Base-by-base conservation (phyloP, 345 rosid genomes). In the Ailanthus altissimus region DNA sequence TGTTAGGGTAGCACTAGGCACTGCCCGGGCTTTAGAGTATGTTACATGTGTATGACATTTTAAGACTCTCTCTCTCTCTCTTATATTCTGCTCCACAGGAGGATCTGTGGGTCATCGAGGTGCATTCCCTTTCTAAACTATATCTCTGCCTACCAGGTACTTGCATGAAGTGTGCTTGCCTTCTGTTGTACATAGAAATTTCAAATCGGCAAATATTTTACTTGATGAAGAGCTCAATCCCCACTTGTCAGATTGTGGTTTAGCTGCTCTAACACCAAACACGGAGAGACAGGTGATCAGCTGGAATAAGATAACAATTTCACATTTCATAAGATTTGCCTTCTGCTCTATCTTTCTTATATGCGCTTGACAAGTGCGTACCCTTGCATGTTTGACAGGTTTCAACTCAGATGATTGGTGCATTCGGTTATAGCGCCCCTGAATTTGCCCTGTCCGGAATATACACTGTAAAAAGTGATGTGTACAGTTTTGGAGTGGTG, bases 131-230 rank as follows among this genome's bases (percentile, higher is more conserved):
- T 77, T 61, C 65, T 80, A 21, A 85, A 53, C 28, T 70, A 36
- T 72, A 53, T 60, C 64, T 72, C 36, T 76, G 73, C 59, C 18
- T 81, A 15, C 74, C 81, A 96, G 99, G 91, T 97, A 97, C 88
- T 78, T 97, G 94, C 98, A 97, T 18, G 99, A 97, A 87, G 97
- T 97, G 58, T 94, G 98, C 84, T 87, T 94, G 93, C 99, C 99
- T 47, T 92, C 96, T 0, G 86, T 94, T 75, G 99, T 92, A 77
- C 99, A 97, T 85, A 91, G 97, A 84, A 97, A 97, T 87, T 94
- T 97, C 82, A 97, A 97, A 77, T 94, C 99, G 0, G 97, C 97
- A 74, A 97, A 97, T 83, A 97, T 97, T 79, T 92, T 97, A 78
- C 90, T 97, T 0, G 99, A 94, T 47, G 97, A 97, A 79, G 99